Conservation (phyloP, 148 eudicot genomes). For the Talinum fruticosum region DNA sequence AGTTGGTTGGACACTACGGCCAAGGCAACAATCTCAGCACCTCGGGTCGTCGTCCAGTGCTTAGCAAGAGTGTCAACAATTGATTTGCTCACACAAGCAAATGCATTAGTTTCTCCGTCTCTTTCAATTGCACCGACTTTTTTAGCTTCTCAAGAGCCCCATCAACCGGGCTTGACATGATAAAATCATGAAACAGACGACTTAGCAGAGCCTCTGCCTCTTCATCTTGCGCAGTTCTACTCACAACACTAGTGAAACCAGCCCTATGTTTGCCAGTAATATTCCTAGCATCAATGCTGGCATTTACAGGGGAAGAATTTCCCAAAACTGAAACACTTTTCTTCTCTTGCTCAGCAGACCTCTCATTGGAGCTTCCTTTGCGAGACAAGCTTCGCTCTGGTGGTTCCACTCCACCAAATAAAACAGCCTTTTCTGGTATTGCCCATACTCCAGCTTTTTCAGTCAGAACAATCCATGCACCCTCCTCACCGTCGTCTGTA, state of each 20-base stretch:
- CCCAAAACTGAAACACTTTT: slow-evolving; percentile 42
- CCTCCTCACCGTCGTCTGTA: slow-evolving; percentile 66
- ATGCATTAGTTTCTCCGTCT: slow-evolving; percentile 85
- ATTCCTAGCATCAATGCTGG: slow-evolving; percentile 50
- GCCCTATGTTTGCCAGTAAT: slow-evolving; percentile 51
- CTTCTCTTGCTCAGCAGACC: slow-evolving; percentile 57
- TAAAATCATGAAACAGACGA: slow-evolving; percentile 73
- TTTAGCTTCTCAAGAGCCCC: slow-evolving; percentile 63
- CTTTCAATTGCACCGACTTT: slow-evolving; percentile 82
- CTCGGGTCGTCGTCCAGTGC: slow-evolving; percentile 99
- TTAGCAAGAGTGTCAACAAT: slow-evolving; percentile 93
- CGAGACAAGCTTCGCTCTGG: slow-evolving; percentile 96
- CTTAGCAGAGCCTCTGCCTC: slow-evolving; percentile 77
- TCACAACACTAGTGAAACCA: slow-evolving; percentile 45
- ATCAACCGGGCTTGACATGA: slow-evolving; percentile 65
- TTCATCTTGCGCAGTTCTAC: slow-evolving; percentile 79
- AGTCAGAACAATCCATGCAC: slow-evolving; percentile 89
- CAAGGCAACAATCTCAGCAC: slow-evolving; percentile 77
- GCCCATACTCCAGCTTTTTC: slow-evolving; percentile 99
- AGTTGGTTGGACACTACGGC: slow-evolving; percentile 75
- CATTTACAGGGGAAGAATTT: slow-evolving; percentile 56
- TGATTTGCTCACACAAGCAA: slow-evolving; percentile 81
- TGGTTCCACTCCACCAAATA: slow-evolving; percentile 94
- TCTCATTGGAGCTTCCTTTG: slow-evolving; percentile 90
- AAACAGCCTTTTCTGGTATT: slow-evolving; percentile 91